These are phyloP conservation scores for Leccinum obscurum DNA, from an alignment of 768 basidiomycete species.

Conservation along the genomic window DNA sequence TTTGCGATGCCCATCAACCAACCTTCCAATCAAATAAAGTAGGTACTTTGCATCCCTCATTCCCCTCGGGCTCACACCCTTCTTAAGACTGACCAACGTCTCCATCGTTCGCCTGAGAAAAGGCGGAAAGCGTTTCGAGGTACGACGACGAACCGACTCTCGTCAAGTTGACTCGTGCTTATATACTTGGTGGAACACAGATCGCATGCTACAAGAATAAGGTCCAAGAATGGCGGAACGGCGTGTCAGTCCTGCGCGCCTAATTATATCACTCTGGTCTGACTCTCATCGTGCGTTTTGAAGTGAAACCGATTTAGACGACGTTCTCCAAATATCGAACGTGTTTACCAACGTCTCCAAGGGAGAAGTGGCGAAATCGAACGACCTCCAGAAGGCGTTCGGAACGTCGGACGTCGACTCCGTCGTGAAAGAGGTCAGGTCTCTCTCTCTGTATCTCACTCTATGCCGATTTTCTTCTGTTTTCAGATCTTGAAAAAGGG, in stretches of 20 bases:
- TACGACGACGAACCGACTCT: slow-evolving; percentile 26
- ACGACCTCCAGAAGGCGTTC: slow-evolving; percentile 92
- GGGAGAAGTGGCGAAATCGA: slow-evolving; percentile 86
- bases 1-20: slow-evolving; percentile 59
- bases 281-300: slow-evolving; percentile 7
- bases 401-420: slow-evolving; percentile 69
- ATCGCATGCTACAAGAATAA: slow-evolving; percentile 99
- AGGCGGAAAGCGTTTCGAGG: slow-evolving; percentile 97
- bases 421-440: slow-evolving; percentile 76
- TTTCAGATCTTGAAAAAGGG: slow-evolving; percentile 92
- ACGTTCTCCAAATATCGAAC: slow-evolving; percentile 94
- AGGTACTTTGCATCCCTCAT: slow-evolving; percentile 10
- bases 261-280: not conserved
- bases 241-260: slow-evolving; percentile 58
- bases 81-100: slow-evolving; percentile 89
- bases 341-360: slow-evolving; percentile 97
- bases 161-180: not conserved
- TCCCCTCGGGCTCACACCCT: slow-evolving; percentile 4
- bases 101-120: slow-evolving; percentile 96
- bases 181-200: slow-evolving; percentile 37
- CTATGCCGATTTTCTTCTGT: not conserved
- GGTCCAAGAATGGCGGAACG: slow-evolving; percentile 93
- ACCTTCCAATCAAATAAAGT: slow-evolving; percentile 92
- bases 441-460: not conserved
- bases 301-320: slow-evolving; percentile 91